Base-by-base conservation (phyloP, 345 rosid genomes). In the Lepidium didymum region DNA sequence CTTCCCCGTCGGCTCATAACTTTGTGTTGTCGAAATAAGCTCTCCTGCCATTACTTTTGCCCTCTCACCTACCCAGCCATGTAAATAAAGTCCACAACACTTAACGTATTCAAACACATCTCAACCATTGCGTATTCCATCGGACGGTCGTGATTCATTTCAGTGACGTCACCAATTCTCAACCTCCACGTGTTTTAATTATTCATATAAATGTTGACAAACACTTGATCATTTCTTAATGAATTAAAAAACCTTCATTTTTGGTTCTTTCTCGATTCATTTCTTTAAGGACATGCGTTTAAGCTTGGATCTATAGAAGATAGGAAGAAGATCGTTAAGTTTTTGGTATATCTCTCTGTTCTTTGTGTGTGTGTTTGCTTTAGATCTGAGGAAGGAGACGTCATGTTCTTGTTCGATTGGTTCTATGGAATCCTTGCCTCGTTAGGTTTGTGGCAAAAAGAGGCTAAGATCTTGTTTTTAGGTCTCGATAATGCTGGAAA, bases 401-500 rank as follows among this genome's bases (percentile, higher is more conserved):
- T 44, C 46, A 92, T 92, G 96, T 92, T 92, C 77, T 78, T 92
- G 19, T 46, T 86, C 4, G 98, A 89, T 61, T 92, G 96, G 96
- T 89, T 89, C 79, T 92, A 89, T 64, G 98, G 91, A 50, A 77
- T 92, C 37, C 82, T 92, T 6, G 87, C 95, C 9, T 81, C 96
- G 52, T 83, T 87, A 16, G 98, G 96, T 42, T 70, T 92, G 23
- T 86, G 92, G 92, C 95, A 92, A 72, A 92, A 92, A 55, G 96
- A 92, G 61, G 98, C 98, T 3, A 89, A 89, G 85, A 92, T 92
- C 75, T 80, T 92, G 80, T 89, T 92, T 69, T 60, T 92, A 41
- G 98, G 98, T 4, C 98, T 92, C 13, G 98, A 92, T 73, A 89
- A 92, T 82, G 88, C 96, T 62, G 98, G 98, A 36, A 92, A 92